Evolutionary conservation across 129 eudicot genomes (phyloP).

Genomic region (Ambrosia trifida): DNA sequence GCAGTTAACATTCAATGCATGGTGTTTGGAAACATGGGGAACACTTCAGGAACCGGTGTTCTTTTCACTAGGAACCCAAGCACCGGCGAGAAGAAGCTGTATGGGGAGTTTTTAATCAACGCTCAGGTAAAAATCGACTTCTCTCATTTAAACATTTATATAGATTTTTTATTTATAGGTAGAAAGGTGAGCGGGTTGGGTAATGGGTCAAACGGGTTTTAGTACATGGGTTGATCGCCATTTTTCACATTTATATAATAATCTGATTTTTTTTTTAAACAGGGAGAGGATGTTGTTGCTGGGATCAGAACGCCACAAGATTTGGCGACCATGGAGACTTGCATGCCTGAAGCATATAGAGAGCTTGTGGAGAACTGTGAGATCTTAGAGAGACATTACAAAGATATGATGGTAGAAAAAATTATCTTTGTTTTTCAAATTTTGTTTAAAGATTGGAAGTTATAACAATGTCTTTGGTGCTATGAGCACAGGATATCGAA

Average conservation of each 20-base stretch:
- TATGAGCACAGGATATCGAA: constrained; percentile 79
- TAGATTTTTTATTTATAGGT: neutral
- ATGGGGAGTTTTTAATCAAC: constrained; percentile 90
- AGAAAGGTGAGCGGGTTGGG: neutral
- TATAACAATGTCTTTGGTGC: constrained; percentile 1
- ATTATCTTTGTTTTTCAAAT: neutral
- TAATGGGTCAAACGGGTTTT: constrained; percentile 2
- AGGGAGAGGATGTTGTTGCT: constrained; percentile 99
- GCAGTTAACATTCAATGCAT: constrained; percentile 94
- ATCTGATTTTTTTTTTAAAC: constrained; percentile 13
- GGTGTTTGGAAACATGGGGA: constrained; percentile 99
- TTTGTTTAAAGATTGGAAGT: neutral
- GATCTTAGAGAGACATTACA: constrained; percentile 84
- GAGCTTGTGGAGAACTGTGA: constrained; percentile 96
- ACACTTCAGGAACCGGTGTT: constrained; percentile 97
- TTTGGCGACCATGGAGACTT: constrained; percentile 66
- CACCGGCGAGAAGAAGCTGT: constrained; percentile 93
- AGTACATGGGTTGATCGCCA: neutral
- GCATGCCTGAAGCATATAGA: constrained; percentile 92
- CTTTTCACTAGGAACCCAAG: constrained; percentile 99
- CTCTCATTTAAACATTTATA: neutral
- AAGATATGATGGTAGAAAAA: constrained; percentile 89
- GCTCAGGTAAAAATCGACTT: constrained; percentile 66
- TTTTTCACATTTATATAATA: neutral
- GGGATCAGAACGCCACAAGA: constrained; percentile 99